A percentile compares a stretch with the other conserved stretches of the same genome.
These are phyloP conservation scores for Fusarium nanum DNA, from an alignment of 2,329 filamentous ascomycete genomes.

Conservation along the genomic window DNA sequence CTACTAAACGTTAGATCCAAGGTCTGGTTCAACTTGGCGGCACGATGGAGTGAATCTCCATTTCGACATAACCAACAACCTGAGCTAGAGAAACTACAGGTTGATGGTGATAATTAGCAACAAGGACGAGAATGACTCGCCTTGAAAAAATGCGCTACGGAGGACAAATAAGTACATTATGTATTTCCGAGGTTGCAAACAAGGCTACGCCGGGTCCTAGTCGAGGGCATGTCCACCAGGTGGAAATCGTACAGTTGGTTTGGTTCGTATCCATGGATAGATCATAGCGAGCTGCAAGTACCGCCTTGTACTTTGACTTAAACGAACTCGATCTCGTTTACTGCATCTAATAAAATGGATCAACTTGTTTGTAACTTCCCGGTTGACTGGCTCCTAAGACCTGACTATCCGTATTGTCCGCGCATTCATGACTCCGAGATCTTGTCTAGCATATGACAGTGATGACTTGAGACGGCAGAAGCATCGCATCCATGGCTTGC, in stretches of 20 bases:
- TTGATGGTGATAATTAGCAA: not conserved
- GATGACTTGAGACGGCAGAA: constrained; percentile 30
- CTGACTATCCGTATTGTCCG: constrained; percentile 13
- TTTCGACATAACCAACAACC: constrained; percentile 4
- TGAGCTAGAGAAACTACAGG: constrained; percentile 2
- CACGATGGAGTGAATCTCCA: not conserved
- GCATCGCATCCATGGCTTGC: constrained; percentile 36
- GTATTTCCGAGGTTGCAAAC: constrained; percentile 1
- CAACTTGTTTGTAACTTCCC: not conserved
- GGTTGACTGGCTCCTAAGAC: not conserved
- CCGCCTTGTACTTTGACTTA: constrained; percentile 12
- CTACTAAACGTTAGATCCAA: constrained; percentile 8
- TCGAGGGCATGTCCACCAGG: not conserved
- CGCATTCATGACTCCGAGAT: constrained; percentile 6
- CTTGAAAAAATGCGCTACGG: not conserved
- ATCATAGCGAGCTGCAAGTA: not conserved
- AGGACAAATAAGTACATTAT: not conserved
- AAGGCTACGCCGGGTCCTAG: not conserved
- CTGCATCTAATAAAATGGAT: constrained; percentile 16
- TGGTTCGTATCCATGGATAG: constrained; percentile 8
- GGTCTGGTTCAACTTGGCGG: constrained; percentile 19
- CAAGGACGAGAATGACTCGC: constrained; percentile 13
- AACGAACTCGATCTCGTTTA: constrained; percentile 26
- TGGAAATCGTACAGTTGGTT: constrained; percentile 1
- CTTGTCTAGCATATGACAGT: constrained; percentile 19